These are phyloP conservation scores for Anisogramma anomala DNA, from an alignment of 2,329 filamentous ascomycete genomes.

Conservation along the genomic window DNA sequence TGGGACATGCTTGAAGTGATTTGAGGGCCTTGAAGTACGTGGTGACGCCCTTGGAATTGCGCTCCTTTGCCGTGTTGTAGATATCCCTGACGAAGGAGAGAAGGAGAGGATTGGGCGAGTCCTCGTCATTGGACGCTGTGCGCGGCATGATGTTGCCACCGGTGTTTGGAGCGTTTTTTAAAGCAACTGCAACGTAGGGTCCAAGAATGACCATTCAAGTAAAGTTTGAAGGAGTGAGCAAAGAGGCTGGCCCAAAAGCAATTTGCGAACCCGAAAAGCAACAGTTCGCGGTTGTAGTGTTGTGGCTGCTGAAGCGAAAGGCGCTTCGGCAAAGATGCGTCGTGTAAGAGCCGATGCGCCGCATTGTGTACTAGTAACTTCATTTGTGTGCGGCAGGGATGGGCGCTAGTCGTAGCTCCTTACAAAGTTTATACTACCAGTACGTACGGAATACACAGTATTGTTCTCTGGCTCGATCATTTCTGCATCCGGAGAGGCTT, in stretches of 20 bases:
- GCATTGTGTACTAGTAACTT: too few species aligned
- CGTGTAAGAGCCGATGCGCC: too few species aligned
- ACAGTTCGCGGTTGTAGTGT: too few species aligned
- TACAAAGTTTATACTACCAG: too few species aligned
- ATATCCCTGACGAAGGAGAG: conserved; percentile 67
- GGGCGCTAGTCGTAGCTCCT: too few species aligned
- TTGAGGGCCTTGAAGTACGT: conserved; percentile 67
- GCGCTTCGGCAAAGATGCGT: conserved; percentile 5
- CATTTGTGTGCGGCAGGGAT: too few species aligned
- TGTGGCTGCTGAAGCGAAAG: conserved; percentile 3
- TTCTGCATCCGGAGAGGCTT: not conserved
- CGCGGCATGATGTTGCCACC: conserved; percentile 7
- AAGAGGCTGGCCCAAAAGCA: not conserved
- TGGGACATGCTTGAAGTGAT: conserved; percentile 63
- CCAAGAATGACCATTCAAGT: not conserved
- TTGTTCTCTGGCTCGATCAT: not conserved
- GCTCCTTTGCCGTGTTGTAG: conserved; percentile 57
- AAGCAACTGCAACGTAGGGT: not conserved
- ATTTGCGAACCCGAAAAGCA: not conserved
- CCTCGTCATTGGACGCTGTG: conserved; percentile 19
- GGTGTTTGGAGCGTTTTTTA: not conserved
- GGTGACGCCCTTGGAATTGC: conserved; percentile 58
- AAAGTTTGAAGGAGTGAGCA: not conserved
- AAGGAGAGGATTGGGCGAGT: conserved; percentile 58
- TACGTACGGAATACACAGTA: too few species aligned